These are phyloP conservation scores for Pythium aphanidermatum DNA, from an alignment of 352 stramenopile genomes.

Conservation along the genomic window DNA sequence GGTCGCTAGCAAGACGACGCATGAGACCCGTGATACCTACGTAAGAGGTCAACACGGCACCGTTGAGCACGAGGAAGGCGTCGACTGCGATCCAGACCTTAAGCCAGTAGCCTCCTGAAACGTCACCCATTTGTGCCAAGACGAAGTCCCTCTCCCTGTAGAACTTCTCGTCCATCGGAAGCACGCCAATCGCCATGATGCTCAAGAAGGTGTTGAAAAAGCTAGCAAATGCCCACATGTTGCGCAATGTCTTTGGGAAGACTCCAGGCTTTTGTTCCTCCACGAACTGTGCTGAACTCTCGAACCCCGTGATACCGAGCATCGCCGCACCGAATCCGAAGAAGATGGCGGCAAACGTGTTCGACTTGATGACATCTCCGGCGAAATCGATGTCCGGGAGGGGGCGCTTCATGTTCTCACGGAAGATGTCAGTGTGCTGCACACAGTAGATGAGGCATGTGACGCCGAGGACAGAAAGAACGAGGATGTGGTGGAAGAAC, in stretches of 20 bases:
- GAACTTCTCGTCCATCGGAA: conserved; percentile 59
- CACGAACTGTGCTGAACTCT: conserved; percentile 79
- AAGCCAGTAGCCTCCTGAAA: conserved; percentile 23
- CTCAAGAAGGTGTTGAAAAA: conserved; percentile 78
- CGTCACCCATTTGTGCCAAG: conserved; percentile 52
- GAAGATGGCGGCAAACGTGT: conserved; percentile 33
- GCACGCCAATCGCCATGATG: conserved; percentile 55
- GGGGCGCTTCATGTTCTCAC: conserved; percentile 42
- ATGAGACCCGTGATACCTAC: conserved; percentile 55
- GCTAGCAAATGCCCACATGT: conserved; percentile 73
- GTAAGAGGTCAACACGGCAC: conserved; percentile 72
- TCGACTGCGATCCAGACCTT: conserved; percentile 44
- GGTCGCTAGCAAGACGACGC: conserved; percentile 77
- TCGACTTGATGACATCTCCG: conserved; percentile 20
- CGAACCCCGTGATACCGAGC: conserved; percentile 81
- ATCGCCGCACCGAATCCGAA: conserved; percentile 63
- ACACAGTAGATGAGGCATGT: conserved; percentile 42
- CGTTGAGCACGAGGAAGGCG: conserved; percentile 69
- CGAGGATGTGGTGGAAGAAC: conserved; percentile 65
- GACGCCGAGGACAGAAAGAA: conserved; percentile 46
- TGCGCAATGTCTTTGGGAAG: conserved; percentile 76
- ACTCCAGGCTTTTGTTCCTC: conserved; percentile 75
- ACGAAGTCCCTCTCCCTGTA: conserved; percentile 49
- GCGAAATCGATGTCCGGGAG: conserved; percentile 32
- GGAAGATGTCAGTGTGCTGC: conserved; percentile 46